Percentiles rank a stretch among this genome's conserved stretches.
Conservation (phyloP, 176 grass and related monocot genomes). For the Carex cristatella region DNA sequence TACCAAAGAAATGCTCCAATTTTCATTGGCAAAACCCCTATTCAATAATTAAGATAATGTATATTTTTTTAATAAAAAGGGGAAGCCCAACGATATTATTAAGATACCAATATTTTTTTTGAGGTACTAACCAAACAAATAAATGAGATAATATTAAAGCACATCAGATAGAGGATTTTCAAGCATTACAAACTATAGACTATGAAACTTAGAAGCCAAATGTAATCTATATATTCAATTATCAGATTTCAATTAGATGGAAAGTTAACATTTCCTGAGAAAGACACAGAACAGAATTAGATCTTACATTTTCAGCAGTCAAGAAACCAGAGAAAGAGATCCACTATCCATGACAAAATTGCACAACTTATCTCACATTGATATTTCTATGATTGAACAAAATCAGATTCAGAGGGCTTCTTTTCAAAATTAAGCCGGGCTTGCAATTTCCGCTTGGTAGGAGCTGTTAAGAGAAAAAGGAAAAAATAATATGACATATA, state of each 20-base stretch:
- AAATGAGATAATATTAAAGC: too few species aligned
- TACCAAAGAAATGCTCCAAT: not conserved
- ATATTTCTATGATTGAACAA: slow-evolving; percentile 19
- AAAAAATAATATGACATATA: not conserved
- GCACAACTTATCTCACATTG: not conserved
- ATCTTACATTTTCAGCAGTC: not conserved
- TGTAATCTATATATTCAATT: not conserved
- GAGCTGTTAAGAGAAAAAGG: slow-evolving; percentile 20
- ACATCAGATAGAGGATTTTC: not conserved
- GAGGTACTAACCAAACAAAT: too few species aligned
- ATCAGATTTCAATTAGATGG: not conserved
- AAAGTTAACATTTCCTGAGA: slow-evolving; percentile 1
- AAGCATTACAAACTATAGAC: not conserved
- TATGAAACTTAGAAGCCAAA: not conserved
- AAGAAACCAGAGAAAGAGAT: not conserved
- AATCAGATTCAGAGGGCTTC: slow-evolving; percentile 31
- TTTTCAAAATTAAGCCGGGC: slow-evolving; percentile 60
- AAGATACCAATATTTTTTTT: too few species aligned
- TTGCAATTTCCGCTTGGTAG: slow-evolving; percentile 54
- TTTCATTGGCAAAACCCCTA: not conserved
- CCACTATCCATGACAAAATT: not conserved
- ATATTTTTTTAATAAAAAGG: too few species aligned
- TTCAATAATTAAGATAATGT: not conserved
- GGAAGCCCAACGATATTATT: too few species aligned
- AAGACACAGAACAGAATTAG: not conserved